Percentiles rank a stretch among this genome's conserved stretches.
phyloP scores from a whole-genome alignment of 1,284 basidiomycete genomes.

The Phylloboletellus chloephorus region DNA sequence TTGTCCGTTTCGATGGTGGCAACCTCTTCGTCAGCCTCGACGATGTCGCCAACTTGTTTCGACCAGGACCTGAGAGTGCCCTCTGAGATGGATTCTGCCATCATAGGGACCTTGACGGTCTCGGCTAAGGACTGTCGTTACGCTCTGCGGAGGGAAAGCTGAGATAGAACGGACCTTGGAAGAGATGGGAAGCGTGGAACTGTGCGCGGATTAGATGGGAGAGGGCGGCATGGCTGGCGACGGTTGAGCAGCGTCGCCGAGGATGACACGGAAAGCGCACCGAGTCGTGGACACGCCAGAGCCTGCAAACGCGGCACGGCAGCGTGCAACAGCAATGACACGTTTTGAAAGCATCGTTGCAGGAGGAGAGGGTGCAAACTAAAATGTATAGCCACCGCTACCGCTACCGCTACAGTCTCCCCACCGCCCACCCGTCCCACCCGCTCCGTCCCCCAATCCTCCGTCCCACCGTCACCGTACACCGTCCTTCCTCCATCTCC shows the following conservation, averaged over 20 bases:
- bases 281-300: conserved; percentile 46
- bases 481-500: conserved; percentile 24
- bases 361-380: not conserved
- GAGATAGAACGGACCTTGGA: conserved; percentile 50
- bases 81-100: conserved; percentile 99
- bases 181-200: conserved; percentile 63
- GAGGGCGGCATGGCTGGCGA: conserved; percentile 42
- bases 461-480: conserved; percentile 19
- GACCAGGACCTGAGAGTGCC: conserved; percentile 95
- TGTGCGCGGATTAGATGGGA: conserved; percentile 47
- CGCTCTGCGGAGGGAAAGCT: conserved; percentile 8
- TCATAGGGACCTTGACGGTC: conserved; percentile 94
- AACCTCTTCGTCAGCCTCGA: conserved; percentile 91
- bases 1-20: conserved; percentile 99
- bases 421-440: conserved; percentile 26
- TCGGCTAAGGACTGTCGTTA: conserved; percentile 48
- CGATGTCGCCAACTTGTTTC: conserved; percentile 90
- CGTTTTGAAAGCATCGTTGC: conserved; percentile 63
- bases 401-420: too few species aligned
- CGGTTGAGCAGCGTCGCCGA: conserved; percentile 1
- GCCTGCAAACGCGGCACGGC: conserved; percentile 45
- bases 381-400: conserved; percentile 20
- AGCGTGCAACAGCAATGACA: conserved; percentile 60
- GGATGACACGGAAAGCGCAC: conserved; percentile 34
- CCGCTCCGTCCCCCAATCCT: conserved; percentile 25